Evolutionary conservation across 257 asterid species (phyloP).

Genomic region (Rauvolfia tetraphylla): DNA sequence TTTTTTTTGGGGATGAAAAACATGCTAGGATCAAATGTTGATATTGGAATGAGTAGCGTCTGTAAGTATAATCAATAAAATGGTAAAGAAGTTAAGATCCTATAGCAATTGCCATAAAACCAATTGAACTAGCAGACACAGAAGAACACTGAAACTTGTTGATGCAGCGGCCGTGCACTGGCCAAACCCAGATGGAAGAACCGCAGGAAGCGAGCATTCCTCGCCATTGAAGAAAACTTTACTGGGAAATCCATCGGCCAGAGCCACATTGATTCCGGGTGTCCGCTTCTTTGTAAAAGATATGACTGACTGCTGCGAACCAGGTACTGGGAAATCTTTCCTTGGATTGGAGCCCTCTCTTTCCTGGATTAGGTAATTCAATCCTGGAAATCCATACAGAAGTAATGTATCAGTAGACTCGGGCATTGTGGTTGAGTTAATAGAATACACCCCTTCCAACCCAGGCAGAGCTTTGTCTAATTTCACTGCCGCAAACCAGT

Average conservation of each 20-base stretch:
- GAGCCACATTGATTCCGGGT: conserved; percentile 42
- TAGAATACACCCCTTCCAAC: conserved; percentile 49
- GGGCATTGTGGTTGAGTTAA: conserved; percentile 43
- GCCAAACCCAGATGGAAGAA: conserved; percentile 41
- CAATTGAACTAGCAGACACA: conserved; percentile 25
- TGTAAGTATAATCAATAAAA: not conserved
- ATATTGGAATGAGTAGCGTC: not conserved
- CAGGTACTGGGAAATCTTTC: conserved; percentile 62
- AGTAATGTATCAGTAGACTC: conserved; percentile 39
- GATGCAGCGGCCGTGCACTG: conserved; percentile 16
- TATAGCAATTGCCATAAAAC: conserved; percentile 7
- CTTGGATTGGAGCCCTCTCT: conserved; percentile 48
- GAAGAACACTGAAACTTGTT: conserved; percentile 23
- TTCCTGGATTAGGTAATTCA: conserved; percentile 44
- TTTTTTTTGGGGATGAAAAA: too few species aligned
- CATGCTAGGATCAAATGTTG: not conserved
- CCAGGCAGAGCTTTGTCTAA: conserved; percentile 49
- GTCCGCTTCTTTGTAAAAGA: conserved; percentile 55
- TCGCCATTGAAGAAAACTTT: conserved; percentile 74
- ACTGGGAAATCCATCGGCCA: conserved; percentile 65
- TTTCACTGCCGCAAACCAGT: conserved; percentile 65
- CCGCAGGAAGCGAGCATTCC: conserved; percentile 62
- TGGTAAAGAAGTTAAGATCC: not conserved
- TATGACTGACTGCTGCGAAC: conserved; percentile 45
- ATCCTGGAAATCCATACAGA: conserved; percentile 42